phyloP scores from a whole-genome alignment of 257 asterid species.

The Ophiorrhiza pumila region DNA sequence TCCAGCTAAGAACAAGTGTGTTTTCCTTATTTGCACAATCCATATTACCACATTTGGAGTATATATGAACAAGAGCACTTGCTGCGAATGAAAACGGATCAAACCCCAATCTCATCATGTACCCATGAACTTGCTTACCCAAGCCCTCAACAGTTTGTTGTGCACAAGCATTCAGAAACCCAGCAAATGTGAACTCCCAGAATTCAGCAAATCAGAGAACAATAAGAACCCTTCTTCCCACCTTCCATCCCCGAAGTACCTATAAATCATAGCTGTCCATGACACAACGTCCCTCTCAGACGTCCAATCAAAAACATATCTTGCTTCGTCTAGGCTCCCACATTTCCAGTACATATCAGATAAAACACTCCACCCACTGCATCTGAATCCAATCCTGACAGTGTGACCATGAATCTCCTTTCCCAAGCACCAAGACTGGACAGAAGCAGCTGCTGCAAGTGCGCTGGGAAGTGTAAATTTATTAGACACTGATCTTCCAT shows the following conservation, averaged over 20 bases:
- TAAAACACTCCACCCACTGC: slow-evolving; percentile 67
- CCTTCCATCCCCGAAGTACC: slow-evolving; percentile 63
- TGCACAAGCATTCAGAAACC: slow-evolving; percentile 60
- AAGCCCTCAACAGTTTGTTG: slow-evolving; percentile 48
- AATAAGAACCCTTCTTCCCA: slow-evolving; percentile 58
- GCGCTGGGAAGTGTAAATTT: slow-evolving; percentile 66
- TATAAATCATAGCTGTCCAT: slow-evolving; percentile 78
- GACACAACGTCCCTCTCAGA: slow-evolving; percentile 60
- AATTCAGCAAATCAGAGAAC: slow-evolving; percentile 42
- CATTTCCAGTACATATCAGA: slow-evolving; percentile 75
- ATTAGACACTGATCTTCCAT: slow-evolving; percentile 29
- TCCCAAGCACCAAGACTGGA: slow-evolving; percentile 51
- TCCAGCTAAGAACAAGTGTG: no score
- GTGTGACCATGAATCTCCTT: slow-evolving; percentile 76
- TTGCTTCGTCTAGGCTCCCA: slow-evolving; percentile 68
- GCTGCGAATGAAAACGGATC: slow-evolving; percentile 51
- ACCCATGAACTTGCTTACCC: slow-evolving; percentile 71
- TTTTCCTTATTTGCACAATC: neutral
- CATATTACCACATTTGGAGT: neutral
- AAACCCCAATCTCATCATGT: slow-evolving; percentile 53
- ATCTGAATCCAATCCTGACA: slow-evolving; percentile 57
- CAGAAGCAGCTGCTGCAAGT: slow-evolving; percentile 67
- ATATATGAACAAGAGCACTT: neutral
- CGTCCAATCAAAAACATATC: slow-evolving; percentile 54
- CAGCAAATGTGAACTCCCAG: slow-evolving; percentile 60